phyloP scores from a whole-genome alignment of 768 basidiomycete species.

The Tylopilus balloui region DNA sequence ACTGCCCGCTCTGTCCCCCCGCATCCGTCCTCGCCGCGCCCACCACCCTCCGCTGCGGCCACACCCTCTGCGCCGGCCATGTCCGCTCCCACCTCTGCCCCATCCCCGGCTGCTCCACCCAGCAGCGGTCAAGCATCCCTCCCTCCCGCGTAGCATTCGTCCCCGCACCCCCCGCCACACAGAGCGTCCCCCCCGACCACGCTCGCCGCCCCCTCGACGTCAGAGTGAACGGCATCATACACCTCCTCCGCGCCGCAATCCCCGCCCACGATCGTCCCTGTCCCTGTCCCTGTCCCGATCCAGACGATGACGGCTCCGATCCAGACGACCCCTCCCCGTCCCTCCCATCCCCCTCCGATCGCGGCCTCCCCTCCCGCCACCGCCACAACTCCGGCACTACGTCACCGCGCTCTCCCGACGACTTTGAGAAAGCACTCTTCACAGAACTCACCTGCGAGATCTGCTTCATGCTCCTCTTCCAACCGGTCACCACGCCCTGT shows the following conservation, averaged over 20 bases:
- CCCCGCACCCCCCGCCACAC: slow-evolving; percentile 32
- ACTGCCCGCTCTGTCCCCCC: slow-evolving; percentile 52
- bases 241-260: slow-evolving; percentile 34
- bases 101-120: slow-evolving; percentile 32
- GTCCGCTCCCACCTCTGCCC: slow-evolving; percentile 32
- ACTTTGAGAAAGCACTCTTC: slow-evolving; percentile 57
- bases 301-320: too few relatives aligned
- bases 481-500: slow-evolving; percentile 90
- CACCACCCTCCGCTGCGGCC: slow-evolving; percentile 72
- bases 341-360: slow-evolving; percentile 1
- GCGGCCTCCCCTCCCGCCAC: slow-evolving; percentile 18
- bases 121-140: slow-evolving; percentile 37
- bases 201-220: slow-evolving; percentile 41
- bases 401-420: slow-evolving; percentile 29
- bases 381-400: slow-evolving; percentile 27
- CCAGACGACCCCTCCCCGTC: too few relatives aligned
- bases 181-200: background rate
- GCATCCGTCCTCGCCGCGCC: slow-evolving; percentile 39
- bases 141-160: slow-evolving; percentile 32
- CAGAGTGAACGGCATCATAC: slow-evolving; percentile 52
- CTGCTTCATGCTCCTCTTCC: slow-evolving; percentile 77
- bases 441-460: slow-evolving; percentile 85
- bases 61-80: slow-evolving; percentile 71
- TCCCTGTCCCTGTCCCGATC: slow-evolving; percentile 26
- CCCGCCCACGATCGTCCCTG: slow-evolving; percentile 11